These are phyloP conservation scores for Adansonia madagascariensis DNA, from an alignment of 441 rosid genomes.

Conservation along the genomic window DNA sequence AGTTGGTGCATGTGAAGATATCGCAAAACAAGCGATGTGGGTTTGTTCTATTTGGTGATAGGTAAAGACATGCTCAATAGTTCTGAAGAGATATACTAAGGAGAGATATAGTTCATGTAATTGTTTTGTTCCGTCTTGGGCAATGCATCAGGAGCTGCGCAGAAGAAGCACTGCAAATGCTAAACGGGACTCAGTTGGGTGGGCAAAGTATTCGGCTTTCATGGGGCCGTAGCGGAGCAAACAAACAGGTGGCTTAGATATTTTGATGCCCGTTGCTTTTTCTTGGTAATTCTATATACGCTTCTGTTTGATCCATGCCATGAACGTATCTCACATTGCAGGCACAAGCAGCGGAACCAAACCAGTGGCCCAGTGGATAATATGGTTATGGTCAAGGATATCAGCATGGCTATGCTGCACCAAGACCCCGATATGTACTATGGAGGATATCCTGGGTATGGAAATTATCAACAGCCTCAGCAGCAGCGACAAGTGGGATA, in stretches of 20 bases:
- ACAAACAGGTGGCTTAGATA: constrained; percentile 63
- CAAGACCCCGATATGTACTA: constrained; percentile 84
- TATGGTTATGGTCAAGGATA: constrained; percentile 79
- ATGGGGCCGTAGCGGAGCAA: constrained; percentile 92
- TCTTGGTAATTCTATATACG: background rate
- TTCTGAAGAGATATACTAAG: background rate
- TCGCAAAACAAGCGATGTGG: constrained; percentile 92
- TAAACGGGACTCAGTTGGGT: constrained; percentile 72
- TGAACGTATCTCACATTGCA: constrained; percentile 26
- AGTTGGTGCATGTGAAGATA: constrained; percentile 85
- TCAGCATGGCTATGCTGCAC: constrained; percentile 71
- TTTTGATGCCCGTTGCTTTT: background rate
- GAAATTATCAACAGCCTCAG: constrained; percentile 65
- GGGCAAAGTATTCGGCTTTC: constrained; percentile 89
- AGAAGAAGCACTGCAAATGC: constrained; percentile 73
- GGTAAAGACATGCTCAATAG: constrained; percentile 43
- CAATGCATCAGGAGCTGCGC: constrained; percentile 68
- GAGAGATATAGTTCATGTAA: background rate
- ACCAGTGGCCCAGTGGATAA: constrained; percentile 59
- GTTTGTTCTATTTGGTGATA: constrained; percentile 87
- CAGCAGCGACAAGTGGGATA: constrained; percentile 4
- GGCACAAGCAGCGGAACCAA: constrained; percentile 53
- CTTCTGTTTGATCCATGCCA: background rate
- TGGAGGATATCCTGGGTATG: constrained; percentile 77
- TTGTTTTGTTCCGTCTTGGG: constrained; percentile 19